Evolutionary conservation across 2,329 filamentous ascomycete genomes (phyloP), one percentile per base, ranked within the genome.

Genomic region (Penicillium sp.): DNA sequence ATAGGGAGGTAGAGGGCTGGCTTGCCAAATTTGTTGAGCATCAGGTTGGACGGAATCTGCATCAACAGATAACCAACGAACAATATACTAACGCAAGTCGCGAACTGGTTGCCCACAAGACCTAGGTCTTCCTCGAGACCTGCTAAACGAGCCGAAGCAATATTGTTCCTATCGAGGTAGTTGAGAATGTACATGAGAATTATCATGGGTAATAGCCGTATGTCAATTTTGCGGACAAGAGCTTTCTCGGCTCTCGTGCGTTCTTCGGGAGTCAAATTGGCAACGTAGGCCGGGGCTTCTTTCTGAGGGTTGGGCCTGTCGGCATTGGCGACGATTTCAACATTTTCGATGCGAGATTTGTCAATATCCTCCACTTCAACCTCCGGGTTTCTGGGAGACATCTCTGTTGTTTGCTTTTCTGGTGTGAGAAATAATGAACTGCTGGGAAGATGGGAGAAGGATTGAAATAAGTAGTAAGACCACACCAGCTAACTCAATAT

Each of bases 161-260:
- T 84, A 56, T 85, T 85, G 66, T 85, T 85, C 42, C 81, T 77
- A 63, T 86, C 84, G 13, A 89, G 74, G 72, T 90, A 91, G 75
- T 91, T 91, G 77, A 89, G 80, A 70, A 91, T 89, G 68, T 91
- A 91, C 77, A 91, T 89, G 62, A 91, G 71, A 48, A 91, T 84
- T 57, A 91, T 78, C 74, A 86, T 86, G 0, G 88, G 88, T 65
- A 91, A 77, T 72, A 91, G 59, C 51, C 88, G 82, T 21, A 81
- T 66, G 69, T 92, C 89, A 54, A 92, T 86, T 76, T 91, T 92
- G 64, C 86, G 82, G 71, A 86, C 82, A 66, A 93, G 75, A 37
- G 78, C 81, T 57, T 75, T 78, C 69, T 91, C 87, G 1, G 84
- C 76, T 15, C 70, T 68, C 0, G 69, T 68, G 13, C 86, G 82